Conservation (phyloP, 1,139 yeast genomes). For the Lodderomyces oxycetoniae region DNA sequence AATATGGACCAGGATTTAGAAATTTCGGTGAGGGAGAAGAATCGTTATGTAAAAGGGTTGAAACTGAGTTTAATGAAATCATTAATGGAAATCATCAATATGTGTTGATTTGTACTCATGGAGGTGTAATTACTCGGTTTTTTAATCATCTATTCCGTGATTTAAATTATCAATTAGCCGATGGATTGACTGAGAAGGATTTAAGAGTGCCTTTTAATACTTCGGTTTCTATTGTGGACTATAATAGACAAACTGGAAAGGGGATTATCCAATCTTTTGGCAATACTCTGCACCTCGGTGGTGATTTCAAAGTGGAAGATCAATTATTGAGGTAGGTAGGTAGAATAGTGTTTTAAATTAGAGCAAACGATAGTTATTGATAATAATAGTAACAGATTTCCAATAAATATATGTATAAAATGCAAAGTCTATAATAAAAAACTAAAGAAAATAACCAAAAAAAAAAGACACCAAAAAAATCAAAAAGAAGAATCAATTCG, state of each 20-base stretch:
- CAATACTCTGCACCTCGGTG: slow-evolving; percentile 60
- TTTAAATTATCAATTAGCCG: slow-evolving; percentile 32
- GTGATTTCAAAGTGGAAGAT: slow-evolving; percentile 50
- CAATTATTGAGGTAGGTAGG: slow-evolving; percentile 29
- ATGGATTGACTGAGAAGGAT: slow-evolving; percentile 34
- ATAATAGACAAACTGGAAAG: slow-evolving; percentile 26
- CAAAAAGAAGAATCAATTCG: background rate
- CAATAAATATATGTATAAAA: background rate
- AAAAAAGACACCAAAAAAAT: background rate
- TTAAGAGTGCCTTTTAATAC: slow-evolving; percentile 69
- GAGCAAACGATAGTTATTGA: no score
- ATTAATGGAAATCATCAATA: slow-evolving; percentile 26
- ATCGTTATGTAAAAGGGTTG: slow-evolving; percentile 48
- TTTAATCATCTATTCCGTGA: slow-evolving; percentile 42
- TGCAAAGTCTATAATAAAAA: background rate
- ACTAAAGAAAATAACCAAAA: background rate
- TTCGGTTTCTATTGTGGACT: slow-evolving; percentile 62
- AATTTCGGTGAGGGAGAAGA: slow-evolving; percentile 51
- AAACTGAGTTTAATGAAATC: slow-evolving; percentile 42
- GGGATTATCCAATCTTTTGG: slow-evolving; percentile 53
- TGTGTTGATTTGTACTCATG: slow-evolving; percentile 71
- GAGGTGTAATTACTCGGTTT: slow-evolving; percentile 73
- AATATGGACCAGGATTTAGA: slow-evolving; percentile 34
- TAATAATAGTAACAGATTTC: no score
- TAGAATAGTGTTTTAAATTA: no score